These are phyloP conservation scores for Carex scoparia DNA, from an alignment of 176 grass and related monocot species.

Conservation along the genomic window DNA sequence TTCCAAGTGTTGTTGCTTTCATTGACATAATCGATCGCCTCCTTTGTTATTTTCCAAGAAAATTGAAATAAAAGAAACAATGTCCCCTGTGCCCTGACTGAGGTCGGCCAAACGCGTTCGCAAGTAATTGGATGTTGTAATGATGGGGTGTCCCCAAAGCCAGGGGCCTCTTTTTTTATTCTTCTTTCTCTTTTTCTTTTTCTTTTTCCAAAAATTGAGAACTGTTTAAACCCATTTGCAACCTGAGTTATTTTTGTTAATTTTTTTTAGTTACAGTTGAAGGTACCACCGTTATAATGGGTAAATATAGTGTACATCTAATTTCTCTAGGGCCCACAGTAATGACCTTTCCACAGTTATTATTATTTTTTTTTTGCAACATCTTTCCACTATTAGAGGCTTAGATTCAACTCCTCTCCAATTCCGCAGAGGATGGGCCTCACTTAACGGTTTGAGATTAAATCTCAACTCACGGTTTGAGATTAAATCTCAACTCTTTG, in stretches of 20 bases:
- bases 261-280: background rate
- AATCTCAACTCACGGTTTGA: too few relatives aligned
- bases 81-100: background rate
- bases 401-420: too few relatives aligned
- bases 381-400: too few relatives aligned
- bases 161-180: background rate
- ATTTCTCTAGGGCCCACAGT: background rate
- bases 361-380: too few relatives aligned
- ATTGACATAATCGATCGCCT: background rate
- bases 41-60: background rate
- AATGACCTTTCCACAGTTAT: too few relatives aligned
- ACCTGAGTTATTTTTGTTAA: background rate
- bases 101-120: background rate
- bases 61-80: background rate
- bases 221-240: too few relatives aligned
- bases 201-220: too few relatives aligned
- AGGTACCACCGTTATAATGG: background rate
- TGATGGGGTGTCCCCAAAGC: background rate
- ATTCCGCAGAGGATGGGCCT: too few relatives aligned
- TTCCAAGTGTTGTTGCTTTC: background rate
- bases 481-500: too few relatives aligned
- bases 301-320: background rate
- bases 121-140: background rate
- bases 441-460: too few relatives aligned
- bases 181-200: background rate